These are phyloP conservation scores for Ramularia endophylla DNA, from an alignment of 2,329 filamentous ascomycete species.

Conservation along the genomic window DNA sequence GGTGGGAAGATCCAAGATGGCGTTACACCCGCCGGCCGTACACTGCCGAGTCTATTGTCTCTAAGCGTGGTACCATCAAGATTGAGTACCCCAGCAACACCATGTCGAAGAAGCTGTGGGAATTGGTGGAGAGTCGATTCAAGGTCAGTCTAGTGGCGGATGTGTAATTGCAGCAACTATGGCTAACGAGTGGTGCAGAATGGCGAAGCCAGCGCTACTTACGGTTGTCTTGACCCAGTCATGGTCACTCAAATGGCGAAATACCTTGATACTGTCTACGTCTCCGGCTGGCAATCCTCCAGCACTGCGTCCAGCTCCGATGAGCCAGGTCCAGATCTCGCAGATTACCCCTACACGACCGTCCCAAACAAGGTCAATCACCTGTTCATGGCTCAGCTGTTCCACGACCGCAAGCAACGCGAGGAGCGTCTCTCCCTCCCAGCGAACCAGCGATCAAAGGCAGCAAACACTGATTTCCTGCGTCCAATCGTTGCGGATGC, in stretches of 20 bases:
- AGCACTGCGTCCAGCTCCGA: conserved; percentile 92
- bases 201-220: conserved; percentile 84
- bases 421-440: conserved; percentile 82
- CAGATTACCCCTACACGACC: conserved; percentile 90
- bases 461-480: conserved; percentile 85
- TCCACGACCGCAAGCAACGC: conserved; percentile 98
- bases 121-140: conserved; percentile 79
- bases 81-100: conserved; percentile 87
- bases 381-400: conserved; percentile 96
- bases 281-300: conserved; percentile 98
- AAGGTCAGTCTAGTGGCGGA: conserved; percentile 49
- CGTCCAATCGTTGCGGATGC: conserved; percentile 95
- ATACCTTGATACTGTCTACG: conserved; percentile 96
- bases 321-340: conserved; percentile 94
- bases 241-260: conserved; percentile 99
- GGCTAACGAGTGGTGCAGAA: conserved; percentile 45
- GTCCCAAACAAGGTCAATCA: conserved; percentile 98
- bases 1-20: conserved; percentile 94
- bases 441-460: conserved; percentile 62
- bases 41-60: conserved; percentile 93
- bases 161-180: neutral
- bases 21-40: conserved; percentile 86
- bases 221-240: conserved; percentile 94
- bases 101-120: conserved; percentile 92
- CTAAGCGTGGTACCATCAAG: conserved; percentile 85